phyloP scores from a whole-genome alignment of 345 rosid genomes.

The Crucihimalaya himalaica region DNA sequence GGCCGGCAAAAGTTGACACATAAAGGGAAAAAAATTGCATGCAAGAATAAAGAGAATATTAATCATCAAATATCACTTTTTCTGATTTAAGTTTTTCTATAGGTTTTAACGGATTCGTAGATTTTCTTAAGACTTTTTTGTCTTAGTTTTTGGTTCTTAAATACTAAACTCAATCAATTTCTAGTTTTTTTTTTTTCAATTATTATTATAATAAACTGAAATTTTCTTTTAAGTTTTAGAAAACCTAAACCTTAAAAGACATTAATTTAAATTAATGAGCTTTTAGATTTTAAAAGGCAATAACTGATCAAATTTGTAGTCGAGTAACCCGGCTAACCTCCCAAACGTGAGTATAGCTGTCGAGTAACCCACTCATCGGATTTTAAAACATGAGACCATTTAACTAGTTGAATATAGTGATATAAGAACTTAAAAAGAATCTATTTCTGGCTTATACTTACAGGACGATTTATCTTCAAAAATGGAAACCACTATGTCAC shows the following conservation, averaged over 20 bases:
- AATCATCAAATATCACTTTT: constrained; percentile 20
- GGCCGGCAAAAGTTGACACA: constrained; percentile 44
- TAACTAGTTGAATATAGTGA: no score
- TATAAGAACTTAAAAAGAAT: no score
- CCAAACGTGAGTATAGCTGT: no score
- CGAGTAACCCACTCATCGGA: no score
- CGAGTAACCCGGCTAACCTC: no score
- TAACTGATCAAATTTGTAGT: neutral
- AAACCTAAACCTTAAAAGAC: neutral
- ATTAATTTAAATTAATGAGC: neutral
- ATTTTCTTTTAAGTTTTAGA: neutral
- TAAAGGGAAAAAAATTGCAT: constrained; percentile 38
- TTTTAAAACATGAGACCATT: no score
- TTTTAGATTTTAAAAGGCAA: neutral
- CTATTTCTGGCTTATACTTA: no score
- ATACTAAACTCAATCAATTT: neutral
- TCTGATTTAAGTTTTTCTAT: neutral
- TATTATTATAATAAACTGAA: neutral
- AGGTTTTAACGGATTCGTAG: neutral
- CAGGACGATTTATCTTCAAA: no score
- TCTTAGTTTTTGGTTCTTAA: neutral
- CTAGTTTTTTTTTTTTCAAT: no score
- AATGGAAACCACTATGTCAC: no score
- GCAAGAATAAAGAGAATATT: constrained; percentile 27
- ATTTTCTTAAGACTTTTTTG: neutral